Base-by-base conservation (phyloP, 495 filamentous ascomycete genomes). In the Bathelium albidoporum region DNA sequence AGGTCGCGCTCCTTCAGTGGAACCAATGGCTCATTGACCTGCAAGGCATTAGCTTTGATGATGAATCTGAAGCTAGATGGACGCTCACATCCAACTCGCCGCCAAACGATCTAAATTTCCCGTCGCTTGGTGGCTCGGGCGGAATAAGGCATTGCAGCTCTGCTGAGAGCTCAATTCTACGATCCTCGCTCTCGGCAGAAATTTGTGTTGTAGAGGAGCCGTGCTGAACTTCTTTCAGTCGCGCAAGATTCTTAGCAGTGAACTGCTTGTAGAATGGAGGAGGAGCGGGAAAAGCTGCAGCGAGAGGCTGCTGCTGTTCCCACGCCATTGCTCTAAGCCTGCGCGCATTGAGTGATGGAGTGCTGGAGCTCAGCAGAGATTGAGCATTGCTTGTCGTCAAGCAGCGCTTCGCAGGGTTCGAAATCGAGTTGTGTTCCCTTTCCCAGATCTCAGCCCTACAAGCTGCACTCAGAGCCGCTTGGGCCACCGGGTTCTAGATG, bases 201-300 rank as follows among this genome's bases (percentile, higher is more conserved):
- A 49, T 39, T 7, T 32, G 32, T 11, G 65, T 31, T 43, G 60
- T 20, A 26, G 59, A 52, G 20, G 61, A 34, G 53, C 61, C 61
- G 24, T 60, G 60, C 31, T 77, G 74, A 65, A 81, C 70, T 61
- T 79, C 68, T 39, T 87, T 78, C 58, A 95, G 81, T 36, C 81
- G 85, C 28, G 83, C 74, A 64, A 94, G 69, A 73, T 95, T 96
- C 0, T 87, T 83, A 2, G 82, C 69, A 0, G 90, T 96, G 76
- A 97, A 97, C 72, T 86, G 80, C 66, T 89, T 87, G 83, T 90
- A 97, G 78, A 96, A 91, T 2, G 88, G 86, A 24, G 94, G 94
- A 2, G 94, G 94, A 18, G 88, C 81, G 20, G 94, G 93, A 75
- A 91, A 91, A 29, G 83, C 78, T 14, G 82, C 78, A n/a, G 78